phyloP scores from a whole-genome alignment of 1,284 basidiomycete genomes.

The Cryptococcus maquisensis region DNA sequence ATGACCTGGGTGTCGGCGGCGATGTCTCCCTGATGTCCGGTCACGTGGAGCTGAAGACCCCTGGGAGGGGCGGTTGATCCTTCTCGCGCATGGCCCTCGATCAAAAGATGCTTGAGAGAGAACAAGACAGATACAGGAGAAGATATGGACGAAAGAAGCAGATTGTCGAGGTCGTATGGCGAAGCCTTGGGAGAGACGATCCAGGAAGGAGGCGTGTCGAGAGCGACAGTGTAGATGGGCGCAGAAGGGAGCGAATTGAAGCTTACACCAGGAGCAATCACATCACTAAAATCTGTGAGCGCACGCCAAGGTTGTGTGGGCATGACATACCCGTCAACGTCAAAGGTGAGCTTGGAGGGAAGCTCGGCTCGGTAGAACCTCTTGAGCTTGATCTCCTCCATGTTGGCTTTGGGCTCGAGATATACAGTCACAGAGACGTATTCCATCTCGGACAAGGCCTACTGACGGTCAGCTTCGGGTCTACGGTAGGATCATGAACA shows the following conservation, averaged over 20 bases:
- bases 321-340: conserved; percentile 62
- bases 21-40: conserved; percentile 51
- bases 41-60: conserved; percentile 77
- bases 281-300: conserved; percentile 25
- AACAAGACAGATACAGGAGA: conserved; percentile 69
- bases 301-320: not conserved
- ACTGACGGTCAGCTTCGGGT: not conserved
- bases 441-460: conserved; percentile 50
- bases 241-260: conserved; percentile 54
- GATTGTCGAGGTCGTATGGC: conserved; percentile 91
- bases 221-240: conserved; percentile 82
- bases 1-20: conserved; percentile 84
- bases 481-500: conserved; percentile 12
- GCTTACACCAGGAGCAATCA: conserved; percentile 49
- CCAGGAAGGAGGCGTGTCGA: conserved; percentile 88
- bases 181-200: conserved; percentile 84
- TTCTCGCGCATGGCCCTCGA: conserved; percentile 91
- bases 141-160: conserved; percentile 66
- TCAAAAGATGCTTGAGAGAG: conserved; percentile 81
- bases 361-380: conserved; percentile 87
- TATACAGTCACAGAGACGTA: conserved; percentile 65
- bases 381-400: conserved; percentile 73
- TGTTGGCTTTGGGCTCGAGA: conserved; percentile 63
- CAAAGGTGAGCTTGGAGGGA: conserved; percentile 60
- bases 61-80: conserved; percentile 63